Evolutionary conservation across 208 protist species (phyloP).

Genomic region (Acanthamoeba castellanii): DNA sequence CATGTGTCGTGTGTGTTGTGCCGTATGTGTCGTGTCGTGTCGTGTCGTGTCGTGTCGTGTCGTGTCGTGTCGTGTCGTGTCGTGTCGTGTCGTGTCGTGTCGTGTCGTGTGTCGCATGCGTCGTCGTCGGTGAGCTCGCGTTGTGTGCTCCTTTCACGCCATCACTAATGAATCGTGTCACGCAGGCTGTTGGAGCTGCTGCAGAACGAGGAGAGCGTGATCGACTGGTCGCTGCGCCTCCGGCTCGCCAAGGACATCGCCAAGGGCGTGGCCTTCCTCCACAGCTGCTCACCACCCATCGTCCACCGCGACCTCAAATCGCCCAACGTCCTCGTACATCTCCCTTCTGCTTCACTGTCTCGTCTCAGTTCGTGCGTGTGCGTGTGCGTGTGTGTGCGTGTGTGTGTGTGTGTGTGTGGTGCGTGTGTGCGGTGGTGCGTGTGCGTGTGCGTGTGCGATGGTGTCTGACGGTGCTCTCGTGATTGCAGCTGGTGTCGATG

Average conservation of each 20-base stretch:
- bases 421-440: too few species aligned
- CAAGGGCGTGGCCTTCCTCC: conserved; percentile 80
- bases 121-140: not conserved
- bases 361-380: not conserved
- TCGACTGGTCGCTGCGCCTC: conserved; percentile 71
- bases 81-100: too few species aligned
- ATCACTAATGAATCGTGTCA: not conserved
- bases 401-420: not conserved
- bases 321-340: conserved; percentile 78
- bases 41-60: too few species aligned
- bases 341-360: not conserved
- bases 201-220: not conserved
- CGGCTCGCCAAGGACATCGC: conserved; percentile 81
- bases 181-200: conserved; percentile 34
- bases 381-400: not conserved
- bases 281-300: conserved; percentile 77
- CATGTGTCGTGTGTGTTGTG: too few species aligned
- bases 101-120: not conserved
- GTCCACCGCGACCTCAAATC: conserved; percentile 83
- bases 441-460: too few species aligned
- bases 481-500: not conserved
- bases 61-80: too few species aligned
- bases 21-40: too few species aligned
- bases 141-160: not conserved
- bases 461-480: not conserved